phyloP scores from a whole-genome alignment of 768 basidiomycete genomes.

The Phlegmacium glaucopus region DNA sequence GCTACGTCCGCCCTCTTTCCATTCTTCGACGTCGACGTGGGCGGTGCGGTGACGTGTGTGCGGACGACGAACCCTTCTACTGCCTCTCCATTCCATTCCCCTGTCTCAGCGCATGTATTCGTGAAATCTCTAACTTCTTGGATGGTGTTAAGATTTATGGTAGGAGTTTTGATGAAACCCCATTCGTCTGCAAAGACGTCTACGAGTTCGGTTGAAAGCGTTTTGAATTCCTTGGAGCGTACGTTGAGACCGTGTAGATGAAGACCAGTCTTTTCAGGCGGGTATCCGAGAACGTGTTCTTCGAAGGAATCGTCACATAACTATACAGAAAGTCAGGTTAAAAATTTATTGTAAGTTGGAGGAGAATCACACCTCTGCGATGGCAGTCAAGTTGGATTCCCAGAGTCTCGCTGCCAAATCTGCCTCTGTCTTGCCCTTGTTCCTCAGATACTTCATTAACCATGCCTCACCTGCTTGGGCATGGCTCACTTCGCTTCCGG shows the following conservation, averaged over 20 bases:
- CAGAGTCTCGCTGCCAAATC: slow-evolving; percentile 75
- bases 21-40: slow-evolving; percentile 22
- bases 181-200: slow-evolving; percentile 82
- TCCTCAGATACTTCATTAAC: slow-evolving; percentile 65
- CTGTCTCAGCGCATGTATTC: slow-evolving; percentile 56
- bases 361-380: slow-evolving; percentile 90
- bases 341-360: too few species aligned
- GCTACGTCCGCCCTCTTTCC: too few species aligned
- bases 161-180: slow-evolving; percentile 85
- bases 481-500: slow-evolving; percentile 50
- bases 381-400: slow-evolving; percentile 82
- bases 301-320: slow-evolving; percentile 97
- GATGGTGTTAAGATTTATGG: slow-evolving; percentile 55
- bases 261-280: slow-evolving; percentile 80
- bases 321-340: slow-evolving; percentile 38
- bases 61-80: slow-evolving; percentile 96
- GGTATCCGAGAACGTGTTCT: slow-evolving; percentile 89
- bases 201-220: slow-evolving; percentile 63
- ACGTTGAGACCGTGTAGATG: slow-evolving; percentile 91
- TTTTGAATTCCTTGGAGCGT: slow-evolving; percentile 62
- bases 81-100: slow-evolving; percentile 78
- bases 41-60: slow-evolving; percentile 52
- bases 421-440: slow-evolving; percentile 62
- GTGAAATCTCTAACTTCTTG: slow-evolving; percentile 73
- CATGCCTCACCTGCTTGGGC: slow-evolving; percentile 83